phyloP scores from a whole-genome alignment of 768 basidiomycete genomes.

The Clavulina sp. region DNA sequence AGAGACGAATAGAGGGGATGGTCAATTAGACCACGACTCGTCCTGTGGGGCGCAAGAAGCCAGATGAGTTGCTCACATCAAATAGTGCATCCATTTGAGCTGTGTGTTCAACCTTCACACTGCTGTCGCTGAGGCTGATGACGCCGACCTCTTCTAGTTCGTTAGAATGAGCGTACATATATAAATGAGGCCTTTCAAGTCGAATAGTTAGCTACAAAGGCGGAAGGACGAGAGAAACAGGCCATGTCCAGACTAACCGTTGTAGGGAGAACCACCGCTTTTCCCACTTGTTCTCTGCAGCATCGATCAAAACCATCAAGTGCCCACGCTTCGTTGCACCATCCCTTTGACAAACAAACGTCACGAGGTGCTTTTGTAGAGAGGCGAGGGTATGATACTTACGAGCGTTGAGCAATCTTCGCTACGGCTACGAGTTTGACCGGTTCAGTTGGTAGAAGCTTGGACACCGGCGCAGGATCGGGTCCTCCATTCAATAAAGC shows the following conservation, averaged over 20 bases:
- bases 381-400: conserved; percentile 14
- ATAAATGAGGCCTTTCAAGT: conserved; percentile 60
- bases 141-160: conserved; percentile 72
- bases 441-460: conserved; percentile 28
- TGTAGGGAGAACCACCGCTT: conserved; percentile 74
- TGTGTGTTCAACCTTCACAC: conserved; percentile 73
- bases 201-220: background rate
- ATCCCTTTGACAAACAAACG: conserved; percentile 55
- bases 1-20: background rate
- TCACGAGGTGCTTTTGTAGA: conserved; percentile 3
- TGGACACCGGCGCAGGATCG: conserved; percentile 18
- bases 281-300: conserved; percentile 65
- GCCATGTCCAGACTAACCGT: conserved; percentile 31
- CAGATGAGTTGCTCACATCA: conserved; percentile 39
- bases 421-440: conserved; percentile 57
- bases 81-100: conserved; percentile 75
- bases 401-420: conserved; percentile 60
- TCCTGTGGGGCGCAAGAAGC: background rate
- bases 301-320: conserved; percentile 64
- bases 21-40: background rate
- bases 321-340: conserved; percentile 71
- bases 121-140: conserved; percentile 60
- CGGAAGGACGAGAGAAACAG: background rate
- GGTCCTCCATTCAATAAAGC: conserved; percentile 26
- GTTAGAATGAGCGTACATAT: conserved; percentile 68